Conservation (phyloP, 1,284 basidiomycete species). For the Irpex sp. region DNA sequence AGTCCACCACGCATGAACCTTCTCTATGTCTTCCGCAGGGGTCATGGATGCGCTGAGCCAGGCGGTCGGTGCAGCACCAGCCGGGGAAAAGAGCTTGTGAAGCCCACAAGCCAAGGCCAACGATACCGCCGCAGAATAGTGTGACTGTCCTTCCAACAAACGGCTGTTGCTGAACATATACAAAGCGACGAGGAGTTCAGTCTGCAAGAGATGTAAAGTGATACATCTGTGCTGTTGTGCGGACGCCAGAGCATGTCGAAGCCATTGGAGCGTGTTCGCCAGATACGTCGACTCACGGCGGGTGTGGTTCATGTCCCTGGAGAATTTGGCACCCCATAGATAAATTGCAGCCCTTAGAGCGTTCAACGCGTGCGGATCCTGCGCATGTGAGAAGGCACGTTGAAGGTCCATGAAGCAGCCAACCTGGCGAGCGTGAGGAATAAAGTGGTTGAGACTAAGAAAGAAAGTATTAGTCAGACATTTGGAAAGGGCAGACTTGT, state of each 20-base stretch:
- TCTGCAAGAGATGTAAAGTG: conserved; percentile 34
- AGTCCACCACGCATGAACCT: conserved; percentile 42
- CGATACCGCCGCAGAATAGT: conserved; percentile 36
- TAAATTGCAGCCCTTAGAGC: conserved; percentile 12
- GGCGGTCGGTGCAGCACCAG: not conserved
- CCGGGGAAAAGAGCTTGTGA: conserved; percentile 22
- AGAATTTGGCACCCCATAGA: conserved; percentile 23
- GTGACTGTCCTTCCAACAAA: conserved; percentile 39
- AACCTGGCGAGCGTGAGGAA: conserved; percentile 32
- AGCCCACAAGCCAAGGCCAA: conserved; percentile 33
- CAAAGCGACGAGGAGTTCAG: conserved; percentile 40
- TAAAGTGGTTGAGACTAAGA: conserved; percentile 31
- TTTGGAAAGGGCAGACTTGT: no score
- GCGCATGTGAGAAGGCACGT: conserved; percentile 10
- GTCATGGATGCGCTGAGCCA: conserved; percentile 10
- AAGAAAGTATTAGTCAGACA: not conserved
- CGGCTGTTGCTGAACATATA: conserved; percentile 41
- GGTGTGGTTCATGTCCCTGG: conserved; percentile 14
- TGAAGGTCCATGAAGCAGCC: conserved; percentile 38
- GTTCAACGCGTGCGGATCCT: conserved; percentile 10
- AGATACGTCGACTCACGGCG: conserved; percentile 22
- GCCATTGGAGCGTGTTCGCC: conserved; percentile 25
- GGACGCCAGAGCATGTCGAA: conserved; percentile 23
- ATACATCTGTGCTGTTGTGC: conserved; percentile 27
- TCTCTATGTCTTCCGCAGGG: conserved; percentile 36